Evolutionary conservation across 2,329 filamentous ascomycete species (phyloP), one percentile per base, ranked within the genome.

Genomic region (Aureobasidium namibiae): DNA sequence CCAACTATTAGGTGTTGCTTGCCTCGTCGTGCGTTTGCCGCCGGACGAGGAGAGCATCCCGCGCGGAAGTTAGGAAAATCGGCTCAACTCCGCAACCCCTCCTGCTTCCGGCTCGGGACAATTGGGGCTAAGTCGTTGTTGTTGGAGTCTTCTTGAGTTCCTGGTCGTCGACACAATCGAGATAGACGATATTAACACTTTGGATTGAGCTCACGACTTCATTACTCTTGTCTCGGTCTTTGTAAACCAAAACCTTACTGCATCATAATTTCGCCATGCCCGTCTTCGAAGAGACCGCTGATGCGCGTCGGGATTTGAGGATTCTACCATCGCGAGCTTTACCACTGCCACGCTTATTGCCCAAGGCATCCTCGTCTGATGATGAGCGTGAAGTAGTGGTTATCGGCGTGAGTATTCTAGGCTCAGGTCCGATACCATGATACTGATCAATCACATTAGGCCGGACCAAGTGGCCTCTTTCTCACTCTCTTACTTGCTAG

Each of bases 341-440:
- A 36, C 45, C 56, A 29, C 24, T 59, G 23, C 56, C 56, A 34
- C 41, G 56, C n/a, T 23, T 59, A 8, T 59, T 45, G 16, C 33
- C 24, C 11, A 46, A 39, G n/a, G 14, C 11, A 13, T 16, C 41
- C 3, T 31, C 21, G 18, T 18, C 42, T 8, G 23, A 38, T 4
- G 21, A 58, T 21, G 18, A 59, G n/a, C 56, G 56, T 7, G 56
- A 59, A 52, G 45, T 59, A 4, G 56, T 59, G 9, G 56, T 59
- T 4, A 52, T 59, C 4, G 56, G 56, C n/a, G 56, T 59, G 34
- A 34, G 56, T 29, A n/a, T n/a, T n/a, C n/a, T n/a, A n/a, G n/a
- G n/a, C n/a, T n/a, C n/a, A 16, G 8, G 0, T n/a, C 2, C 9
- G 7, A n/a, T 45, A 9, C 4, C 6, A 16, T 9, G 24, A 49